These are phyloP conservation scores for Oryza glaberrima DNA, from an alignment of 176 grass and related monocot genomes.

Conservation along the genomic window DNA sequence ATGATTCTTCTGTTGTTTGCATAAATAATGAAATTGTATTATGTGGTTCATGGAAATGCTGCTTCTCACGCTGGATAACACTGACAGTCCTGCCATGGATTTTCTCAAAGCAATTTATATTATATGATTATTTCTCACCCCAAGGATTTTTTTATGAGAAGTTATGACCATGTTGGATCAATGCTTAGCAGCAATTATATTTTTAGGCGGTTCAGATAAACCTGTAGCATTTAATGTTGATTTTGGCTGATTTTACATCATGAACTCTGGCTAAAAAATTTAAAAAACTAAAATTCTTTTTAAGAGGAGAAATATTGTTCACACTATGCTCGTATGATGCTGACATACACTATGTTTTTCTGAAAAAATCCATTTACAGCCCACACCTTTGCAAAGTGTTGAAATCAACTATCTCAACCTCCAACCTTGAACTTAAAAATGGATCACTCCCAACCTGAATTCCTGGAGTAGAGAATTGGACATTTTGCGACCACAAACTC, in stretches of 20 bases:
- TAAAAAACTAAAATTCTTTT: slow-evolving; percentile 1
- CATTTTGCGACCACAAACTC: neutral
- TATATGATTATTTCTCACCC: neutral
- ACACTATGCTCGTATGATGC: neutral
- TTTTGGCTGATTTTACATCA: slow-evolving; percentile 24
- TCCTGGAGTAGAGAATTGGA: neutral
- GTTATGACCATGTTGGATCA: slow-evolving; percentile 15
- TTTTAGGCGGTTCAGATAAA: neutral
- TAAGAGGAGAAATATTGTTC: slow-evolving; percentile 18
- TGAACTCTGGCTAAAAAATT: neutral
- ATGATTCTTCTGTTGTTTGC: slow-evolving; percentile 22
- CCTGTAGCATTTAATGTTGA: neutral
- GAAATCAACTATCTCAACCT: neutral
- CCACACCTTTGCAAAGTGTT: neutral
- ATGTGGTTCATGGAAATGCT: neutral
- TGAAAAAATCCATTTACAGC: neutral
- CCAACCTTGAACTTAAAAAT: neutral
- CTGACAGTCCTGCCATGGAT: slow-evolving; percentile 6
- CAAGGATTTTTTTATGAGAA: neutral
- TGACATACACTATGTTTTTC: neutral
- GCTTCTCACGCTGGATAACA: neutral
- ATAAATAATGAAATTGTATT: slow-evolving; percentile 23
- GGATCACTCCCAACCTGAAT: neutral
- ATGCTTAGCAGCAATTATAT: neutral
- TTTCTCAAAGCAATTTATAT: slow-evolving; percentile 21